Base-by-base conservation (phyloP, 371 early-diverging fungal species). In the Mucor circinelloides region DNA sequence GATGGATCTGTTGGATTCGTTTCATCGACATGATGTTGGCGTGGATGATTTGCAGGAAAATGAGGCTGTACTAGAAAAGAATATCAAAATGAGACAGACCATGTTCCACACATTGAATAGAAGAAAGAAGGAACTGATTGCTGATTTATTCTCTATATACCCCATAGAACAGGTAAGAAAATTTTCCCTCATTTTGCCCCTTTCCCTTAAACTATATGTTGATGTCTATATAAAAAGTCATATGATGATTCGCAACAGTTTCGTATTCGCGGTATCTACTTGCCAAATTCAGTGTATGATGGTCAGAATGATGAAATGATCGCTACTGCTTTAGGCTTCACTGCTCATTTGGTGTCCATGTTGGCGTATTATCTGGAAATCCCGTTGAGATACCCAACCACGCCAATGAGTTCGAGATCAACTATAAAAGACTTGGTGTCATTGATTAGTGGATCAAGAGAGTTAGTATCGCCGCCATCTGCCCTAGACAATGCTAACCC, bases 331-430 rank as follows among this genome's bases (percentile, higher is more conserved):
- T 67, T 95, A 0, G 95, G 95, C 4, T 92, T 83, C 67, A 83
- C 89, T 0, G 81, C 87, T 38, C 94, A 95, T 70, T 74, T 92
- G 6, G 86, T 92, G 0, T 75, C 77, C 42, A 86, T 93, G 86
- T 65, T 95, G 36, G 90, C 94, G 0, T 86, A 79, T 70, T 93
- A 93, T 58, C 80, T 94, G 19, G 84, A 83, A 28, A 81, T 93
- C 17, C 92, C 93, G 0, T 64, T 94, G 31, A 78, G 93, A 64
- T 95, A 94, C 69, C 93, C 92, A 4, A 86, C 92, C 10, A 84
- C 76, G 6, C 88, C 90, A 0, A 93, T 91, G 91, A 90, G 93
- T 0, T 92, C 93, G 0, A 80, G 91, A 27, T 88, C 93, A n/a
- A 82, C 80, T 32, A 87, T 95, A 30, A 56, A 73, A 19, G 95